A percentile compares a stretch with the other conserved stretches of the same genome.
Evolutionary conservation across 2,329 filamentous ascomycete species (phyloP).

Genomic region (Rutstroemia sp.): DNA sequence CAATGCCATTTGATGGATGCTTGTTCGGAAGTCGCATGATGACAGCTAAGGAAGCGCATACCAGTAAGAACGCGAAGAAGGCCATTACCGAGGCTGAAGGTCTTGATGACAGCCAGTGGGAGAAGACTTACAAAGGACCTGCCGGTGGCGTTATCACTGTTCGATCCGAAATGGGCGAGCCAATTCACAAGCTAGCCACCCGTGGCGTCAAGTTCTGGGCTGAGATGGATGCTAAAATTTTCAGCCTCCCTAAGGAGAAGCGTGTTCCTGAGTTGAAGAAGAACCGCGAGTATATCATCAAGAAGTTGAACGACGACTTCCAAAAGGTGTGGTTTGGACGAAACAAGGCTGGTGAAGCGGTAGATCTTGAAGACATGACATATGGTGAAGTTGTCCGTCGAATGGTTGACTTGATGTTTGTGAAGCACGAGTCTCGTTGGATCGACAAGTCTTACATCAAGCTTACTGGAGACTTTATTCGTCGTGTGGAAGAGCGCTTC

Average conservation of each 20-base stretch:
- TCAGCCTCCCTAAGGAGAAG: conserved; percentile 87
- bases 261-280: conserved; percentile 81
- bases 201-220: conserved; percentile 95
- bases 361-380: conserved; percentile 93
- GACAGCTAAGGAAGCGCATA: conserved; percentile 88
- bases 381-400: conserved; percentile 82
- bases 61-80: conserved; percentile 79
- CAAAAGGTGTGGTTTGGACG: conserved; percentile 95
- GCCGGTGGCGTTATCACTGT: conserved; percentile 95
- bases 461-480: conserved; percentile 91
- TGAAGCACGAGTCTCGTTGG: conserved; percentile 86
- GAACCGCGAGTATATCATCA: conserved; percentile 83
- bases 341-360: conserved; percentile 70
- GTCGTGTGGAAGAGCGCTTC: conserved; percentile 94
- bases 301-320: conserved; percentile 92
- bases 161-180: conserved; percentile 97
- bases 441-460: conserved; percentile 78
- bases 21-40: conserved; percentile 91
- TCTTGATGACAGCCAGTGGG: conserved; percentile 77
- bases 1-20: conserved; percentile 91
- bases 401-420: conserved; percentile 84
- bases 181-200: conserved; percentile 97
- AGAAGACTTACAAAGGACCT: conserved; percentile 85
- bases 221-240: conserved; percentile 98
- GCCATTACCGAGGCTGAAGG: conserved; percentile 83